phyloP scores from a whole-genome alignment of 1,284 basidiomycete genomes.

The Fereydounia khargensis region DNA sequence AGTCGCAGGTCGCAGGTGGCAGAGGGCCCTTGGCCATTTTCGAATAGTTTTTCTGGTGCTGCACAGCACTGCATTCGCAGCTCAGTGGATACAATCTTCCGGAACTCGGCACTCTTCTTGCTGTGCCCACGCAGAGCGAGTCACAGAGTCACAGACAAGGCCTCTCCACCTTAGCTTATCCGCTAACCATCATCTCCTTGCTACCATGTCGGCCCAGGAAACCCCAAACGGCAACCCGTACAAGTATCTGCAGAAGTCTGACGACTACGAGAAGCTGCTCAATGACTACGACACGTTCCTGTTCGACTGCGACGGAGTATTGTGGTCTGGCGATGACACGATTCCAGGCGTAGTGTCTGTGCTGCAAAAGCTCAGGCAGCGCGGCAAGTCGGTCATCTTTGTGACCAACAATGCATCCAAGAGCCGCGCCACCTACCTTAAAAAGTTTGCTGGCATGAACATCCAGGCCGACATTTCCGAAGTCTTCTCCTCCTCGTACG shows the following conservation, averaged over 20 bases:
- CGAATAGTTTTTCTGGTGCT: too few species aligned
- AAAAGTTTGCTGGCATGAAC: conserved; percentile 85
- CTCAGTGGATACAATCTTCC: too few species aligned
- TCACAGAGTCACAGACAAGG: too few species aligned
- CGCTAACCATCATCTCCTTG: too few species aligned
- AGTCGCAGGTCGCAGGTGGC: too few species aligned
- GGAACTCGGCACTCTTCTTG: too few species aligned
- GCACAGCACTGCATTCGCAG: too few species aligned
- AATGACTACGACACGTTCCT: conserved; percentile 51
- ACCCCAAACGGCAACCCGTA: too few species aligned
- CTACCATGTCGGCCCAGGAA: too few species aligned
- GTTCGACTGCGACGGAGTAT: conserved; percentile 83
- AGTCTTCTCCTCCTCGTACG: conserved; percentile 92
- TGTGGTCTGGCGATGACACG: conserved; percentile 72
- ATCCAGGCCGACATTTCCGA: conserved; percentile 78
- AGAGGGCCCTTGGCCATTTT: too few species aligned
- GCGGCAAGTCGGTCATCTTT: conserved; percentile 85
- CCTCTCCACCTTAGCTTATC: too few species aligned
- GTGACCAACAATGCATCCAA: conserved; percentile 99
- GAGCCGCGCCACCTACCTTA: conserved; percentile 79
- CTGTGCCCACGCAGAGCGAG: too few species aligned
- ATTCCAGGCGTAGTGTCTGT: conserved; percentile 58
- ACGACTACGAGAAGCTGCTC: conserved; percentile 37
- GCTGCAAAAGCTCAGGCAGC: conserved; percentile 44
- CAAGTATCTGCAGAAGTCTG: conserved; percentile 21